Percentiles rank a stretch among this genome's conserved stretches.
These are phyloP conservation scores for Thelephora terrestris DNA, from an alignment of 1,284 basidiomycete species.

Conservation along the genomic window DNA sequence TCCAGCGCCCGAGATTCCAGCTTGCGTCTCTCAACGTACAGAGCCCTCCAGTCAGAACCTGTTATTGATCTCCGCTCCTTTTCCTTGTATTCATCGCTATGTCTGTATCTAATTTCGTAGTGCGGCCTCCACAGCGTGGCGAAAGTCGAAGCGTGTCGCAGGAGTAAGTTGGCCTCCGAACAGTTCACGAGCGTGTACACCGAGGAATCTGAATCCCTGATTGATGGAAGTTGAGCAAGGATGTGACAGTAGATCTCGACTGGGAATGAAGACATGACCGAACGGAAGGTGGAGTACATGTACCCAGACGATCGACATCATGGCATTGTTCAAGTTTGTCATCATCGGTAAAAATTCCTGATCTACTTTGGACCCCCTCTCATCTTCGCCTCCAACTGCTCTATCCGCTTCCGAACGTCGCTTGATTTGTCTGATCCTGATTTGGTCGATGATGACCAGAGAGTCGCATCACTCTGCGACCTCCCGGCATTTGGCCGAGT, in stretches of 20 bases:
- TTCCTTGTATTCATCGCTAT: conserved; percentile 29
- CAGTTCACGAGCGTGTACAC: conserved; percentile 20
- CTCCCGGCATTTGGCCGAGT: not conserved
- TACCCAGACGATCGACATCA: no score
- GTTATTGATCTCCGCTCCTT: conserved; percentile 20
- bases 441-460: not conserved
- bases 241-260: conserved; percentile 16
- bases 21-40: conserved; percentile 34
- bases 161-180: conserved; percentile 17
- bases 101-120: conserved; percentile 36
- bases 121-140: conserved; percentile 38
- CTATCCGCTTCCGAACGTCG: not conserved
- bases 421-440: not conserved
- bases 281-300: no score
- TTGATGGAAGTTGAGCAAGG: conserved; percentile 20
- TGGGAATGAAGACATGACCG: not conserved
- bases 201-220: conserved; percentile 17
- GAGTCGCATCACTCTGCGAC: not conserved
- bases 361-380: not conserved
- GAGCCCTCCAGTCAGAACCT: conserved; percentile 32
- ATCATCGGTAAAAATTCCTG: no score
- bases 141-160: conserved; percentile 20
- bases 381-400: not conserved
- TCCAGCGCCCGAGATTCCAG: conserved; percentile 33
- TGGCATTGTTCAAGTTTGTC: no score